Conservation (phyloP, 2,329 filamentous ascomycete species). For the Dendrostoma leiphaemia region DNA sequence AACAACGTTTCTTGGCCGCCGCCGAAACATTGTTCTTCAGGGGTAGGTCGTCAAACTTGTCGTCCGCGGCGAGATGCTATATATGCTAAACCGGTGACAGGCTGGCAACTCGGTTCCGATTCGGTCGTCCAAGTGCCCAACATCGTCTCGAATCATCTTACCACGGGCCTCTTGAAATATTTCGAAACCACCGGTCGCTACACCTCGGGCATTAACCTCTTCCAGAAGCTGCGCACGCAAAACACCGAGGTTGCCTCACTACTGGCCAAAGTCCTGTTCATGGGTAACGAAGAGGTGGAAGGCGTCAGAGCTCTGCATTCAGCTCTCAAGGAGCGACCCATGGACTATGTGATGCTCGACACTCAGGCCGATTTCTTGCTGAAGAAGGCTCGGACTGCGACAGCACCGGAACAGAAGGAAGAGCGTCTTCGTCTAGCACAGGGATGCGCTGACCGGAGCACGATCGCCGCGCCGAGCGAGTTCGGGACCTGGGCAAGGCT, state of each 20-base stretch:
- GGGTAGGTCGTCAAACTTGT: constrained; percentile 47
- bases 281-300: constrained; percentile 96
- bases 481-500: constrained; percentile 95
- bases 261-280: constrained; percentile 84
- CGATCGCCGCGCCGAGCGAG: constrained; percentile 92
- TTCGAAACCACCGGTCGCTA: constrained; percentile 94
- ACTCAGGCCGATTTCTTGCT: constrained; percentile 91
- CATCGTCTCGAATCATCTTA: constrained; percentile 92
- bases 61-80: neutral
- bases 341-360: constrained; percentile 97
- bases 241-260: constrained; percentile 94
- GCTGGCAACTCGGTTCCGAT: constrained; percentile 94
- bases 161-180: constrained; percentile 89
- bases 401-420: constrained; percentile 53
- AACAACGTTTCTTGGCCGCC: constrained; percentile 92
- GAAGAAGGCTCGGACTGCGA: constrained; percentile 67
- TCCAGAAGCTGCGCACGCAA: constrained; percentile 88
- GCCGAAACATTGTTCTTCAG: constrained; percentile 94
- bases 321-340: constrained; percentile 84
- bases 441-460: constrained; percentile 90
- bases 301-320: constrained; percentile 86
- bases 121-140: constrained; percentile 97
- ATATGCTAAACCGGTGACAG: constrained; percentile 40
- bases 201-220: constrained; percentile 93
- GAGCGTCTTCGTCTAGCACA: constrained; percentile 80